Evolutionary conservation across 1,284 basidiomycete species (phyloP).

Genomic region (Ceratobasidium sp.): DNA sequence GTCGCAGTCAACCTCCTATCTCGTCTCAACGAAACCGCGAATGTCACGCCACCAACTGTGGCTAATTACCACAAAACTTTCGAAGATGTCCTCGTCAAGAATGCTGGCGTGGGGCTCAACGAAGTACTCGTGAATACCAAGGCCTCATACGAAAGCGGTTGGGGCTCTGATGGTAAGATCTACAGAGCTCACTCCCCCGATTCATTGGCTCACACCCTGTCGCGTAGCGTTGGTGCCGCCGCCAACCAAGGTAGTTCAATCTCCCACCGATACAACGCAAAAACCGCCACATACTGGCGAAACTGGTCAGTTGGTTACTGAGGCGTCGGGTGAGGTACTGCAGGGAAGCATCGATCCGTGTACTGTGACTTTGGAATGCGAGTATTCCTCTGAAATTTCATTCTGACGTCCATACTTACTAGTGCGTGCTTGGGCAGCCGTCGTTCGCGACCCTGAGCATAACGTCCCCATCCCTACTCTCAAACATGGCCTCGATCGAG

Average conservation of each 20-base stretch:
- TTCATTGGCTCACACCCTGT: not conserved
- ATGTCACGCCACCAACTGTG: not conserved
- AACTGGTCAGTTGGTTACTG: no score
- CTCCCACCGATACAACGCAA: not conserved
- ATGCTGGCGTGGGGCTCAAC: not conserved
- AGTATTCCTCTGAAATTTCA: not conserved
- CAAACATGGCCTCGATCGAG: slow-evolving; percentile 83
- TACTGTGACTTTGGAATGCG: slow-evolving; percentile 23
- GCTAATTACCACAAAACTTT: not conserved
- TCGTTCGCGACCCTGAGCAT: slow-evolving; percentile 54
- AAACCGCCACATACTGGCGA: not conserved
- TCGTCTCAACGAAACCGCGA: slow-evolving; percentile 11
- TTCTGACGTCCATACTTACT: not conserved
- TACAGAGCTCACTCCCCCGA: not conserved
- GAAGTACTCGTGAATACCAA: not conserved
- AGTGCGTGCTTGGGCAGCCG: slow-evolving; percentile 3
- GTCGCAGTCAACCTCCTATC: slow-evolving; percentile 25
- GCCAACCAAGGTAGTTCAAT: not conserved
- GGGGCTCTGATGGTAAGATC: slow-evolving; percentile 33
- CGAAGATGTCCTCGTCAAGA: slow-evolving; percentile 8
- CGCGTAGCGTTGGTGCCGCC: not conserved
- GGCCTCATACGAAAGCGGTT: slow-evolving; percentile 18
- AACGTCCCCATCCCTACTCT: slow-evolving; percentile 77
- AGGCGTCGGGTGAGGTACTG: not conserved
- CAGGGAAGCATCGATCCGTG: slow-evolving; percentile 22